Conservation (phyloP, 768 basidiomycete species). For the Pleurotus sapidus region DNA sequence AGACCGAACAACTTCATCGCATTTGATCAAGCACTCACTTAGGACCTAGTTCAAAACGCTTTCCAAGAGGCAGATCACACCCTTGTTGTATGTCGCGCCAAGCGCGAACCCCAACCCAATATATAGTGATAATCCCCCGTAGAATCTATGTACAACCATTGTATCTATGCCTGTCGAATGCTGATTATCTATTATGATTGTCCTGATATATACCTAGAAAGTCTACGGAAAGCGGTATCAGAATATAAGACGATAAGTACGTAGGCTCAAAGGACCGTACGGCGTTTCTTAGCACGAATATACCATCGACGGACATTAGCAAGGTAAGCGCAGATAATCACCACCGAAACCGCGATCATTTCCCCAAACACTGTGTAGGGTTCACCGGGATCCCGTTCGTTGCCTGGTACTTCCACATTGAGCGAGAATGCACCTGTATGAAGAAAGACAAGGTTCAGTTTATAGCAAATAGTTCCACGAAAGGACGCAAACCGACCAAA, state of each 20-base stretch:
- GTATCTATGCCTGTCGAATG: not conserved
- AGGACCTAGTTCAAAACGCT: constrained; percentile 35
- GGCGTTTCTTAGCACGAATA: constrained; percentile 45
- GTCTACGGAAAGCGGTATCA: not conserved
- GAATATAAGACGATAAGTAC: no score
- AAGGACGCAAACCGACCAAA: constrained; percentile 40
- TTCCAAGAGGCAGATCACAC: constrained; percentile 37
- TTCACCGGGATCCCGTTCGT: constrained; percentile 30
- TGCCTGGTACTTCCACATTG: constrained; percentile 66
- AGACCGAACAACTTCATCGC: not conserved
- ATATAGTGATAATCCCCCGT: constrained; percentile 9
- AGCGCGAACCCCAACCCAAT: constrained; percentile 21
- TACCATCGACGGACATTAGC: constrained; percentile 62
- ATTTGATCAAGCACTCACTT: not conserved
- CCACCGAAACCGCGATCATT: constrained; percentile 42
- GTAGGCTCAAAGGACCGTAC: constrained; percentile 16
- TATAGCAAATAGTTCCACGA: not conserved
- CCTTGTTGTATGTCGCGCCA: constrained; percentile 25
- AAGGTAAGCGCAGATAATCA: constrained; percentile 44
- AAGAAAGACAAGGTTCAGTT: not conserved
- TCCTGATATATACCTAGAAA: not conserved
- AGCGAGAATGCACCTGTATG: constrained; percentile 60
- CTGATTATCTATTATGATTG: not conserved
- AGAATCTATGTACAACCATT: not conserved
- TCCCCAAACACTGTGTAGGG: constrained; percentile 54